Conservation (phyloP, 2,329 filamentous ascomycete genomes). For the Fusarium nisikadoi region DNA sequence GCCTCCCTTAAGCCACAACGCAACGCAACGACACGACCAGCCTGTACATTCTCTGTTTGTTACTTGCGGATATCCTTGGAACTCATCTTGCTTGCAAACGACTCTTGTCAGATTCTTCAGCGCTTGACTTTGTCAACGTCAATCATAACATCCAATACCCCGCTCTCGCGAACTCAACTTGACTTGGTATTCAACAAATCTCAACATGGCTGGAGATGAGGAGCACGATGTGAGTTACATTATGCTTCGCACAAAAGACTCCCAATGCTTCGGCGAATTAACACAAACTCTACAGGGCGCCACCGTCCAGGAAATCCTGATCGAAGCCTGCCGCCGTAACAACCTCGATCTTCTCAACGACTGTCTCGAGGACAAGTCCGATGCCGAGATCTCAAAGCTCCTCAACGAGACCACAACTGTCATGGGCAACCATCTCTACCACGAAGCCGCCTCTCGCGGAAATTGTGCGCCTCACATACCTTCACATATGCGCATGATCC, state of each 20-base stretch:
- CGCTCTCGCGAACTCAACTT: slow-evolving; percentile 19
- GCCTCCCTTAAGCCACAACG: slow-evolving; percentile 18
- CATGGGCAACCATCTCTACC: slow-evolving; percentile 88
- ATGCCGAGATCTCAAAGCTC: slow-evolving; percentile 76
- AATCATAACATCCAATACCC: slow-evolving; percentile 25
- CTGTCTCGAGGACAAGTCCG: slow-evolving; percentile 70
- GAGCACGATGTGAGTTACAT: slow-evolving; percentile 50
- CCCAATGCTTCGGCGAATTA: not conserved
- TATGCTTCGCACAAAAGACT: not conserved
- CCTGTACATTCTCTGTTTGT: not conserved
- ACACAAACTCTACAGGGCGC: slow-evolving; percentile 67
- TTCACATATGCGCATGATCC: not conserved
- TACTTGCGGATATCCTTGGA: not conserved
- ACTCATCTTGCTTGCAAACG: no score
- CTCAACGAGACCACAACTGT: slow-evolving; percentile 89
- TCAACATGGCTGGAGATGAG: slow-evolving; percentile 46
- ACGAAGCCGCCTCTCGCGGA: slow-evolving; percentile 86
- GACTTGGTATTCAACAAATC: not conserved
- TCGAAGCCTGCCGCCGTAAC: slow-evolving; percentile 94
- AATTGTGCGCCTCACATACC: slow-evolving; percentile 73
- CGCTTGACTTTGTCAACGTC: slow-evolving; percentile 1
- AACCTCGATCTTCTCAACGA: slow-evolving; percentile 87
- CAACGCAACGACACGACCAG: not conserved
- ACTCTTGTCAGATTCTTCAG: not conserved
- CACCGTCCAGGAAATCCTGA: slow-evolving; percentile 82